Conservation (phyloP, 495 filamentous ascomycete species). For the Xeromyces bisporus region DNA sequence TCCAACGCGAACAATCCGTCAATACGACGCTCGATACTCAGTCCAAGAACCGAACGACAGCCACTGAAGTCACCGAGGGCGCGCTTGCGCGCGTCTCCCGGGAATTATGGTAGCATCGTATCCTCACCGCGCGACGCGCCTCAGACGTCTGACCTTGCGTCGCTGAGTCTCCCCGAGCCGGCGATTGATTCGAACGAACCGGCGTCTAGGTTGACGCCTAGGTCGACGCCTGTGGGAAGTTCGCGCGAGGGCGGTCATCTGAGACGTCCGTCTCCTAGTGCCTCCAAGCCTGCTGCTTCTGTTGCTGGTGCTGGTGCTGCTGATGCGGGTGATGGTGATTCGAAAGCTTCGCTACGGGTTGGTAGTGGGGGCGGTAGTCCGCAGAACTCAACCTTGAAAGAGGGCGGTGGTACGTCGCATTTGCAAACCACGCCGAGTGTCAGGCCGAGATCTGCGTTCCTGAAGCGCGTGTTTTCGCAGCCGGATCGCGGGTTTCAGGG, state of each 20-base stretch:
- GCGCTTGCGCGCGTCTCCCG: constrained; percentile 19
- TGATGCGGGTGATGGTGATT: constrained; percentile 1
- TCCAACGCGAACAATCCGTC: constrained; percentile 10
- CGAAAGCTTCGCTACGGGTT: too few relatives aligned
- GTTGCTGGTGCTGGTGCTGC: constrained; percentile 2
- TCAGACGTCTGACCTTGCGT: constrained; percentile 24
- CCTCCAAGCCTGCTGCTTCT: constrained; percentile 11
- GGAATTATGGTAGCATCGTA: constrained; percentile 62
- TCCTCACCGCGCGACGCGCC: constrained; percentile 37
- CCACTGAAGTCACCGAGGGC: constrained; percentile 23
- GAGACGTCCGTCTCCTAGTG: constrained; percentile 18
- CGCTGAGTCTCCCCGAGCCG: constrained; percentile 56
- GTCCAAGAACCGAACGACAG: constrained; percentile 17
- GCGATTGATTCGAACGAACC: constrained; percentile 36
- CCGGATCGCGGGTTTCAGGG: constrained; percentile 13
- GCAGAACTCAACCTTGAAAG: background rate
- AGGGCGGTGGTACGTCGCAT: background rate
- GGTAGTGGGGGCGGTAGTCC: background rate
- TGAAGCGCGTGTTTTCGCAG: constrained; percentile 22
- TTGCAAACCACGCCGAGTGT: background rate
- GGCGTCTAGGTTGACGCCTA: constrained; percentile 12
- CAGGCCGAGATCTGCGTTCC: constrained; percentile 15
- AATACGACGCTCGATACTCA: constrained; percentile 11
- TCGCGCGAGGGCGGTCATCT: constrained; percentile 9
- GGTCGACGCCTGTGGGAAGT: constrained; percentile 4